phyloP scores from a whole-genome alignment of 768 basidiomycete species.

The Termitomyces sp. region DNA sequence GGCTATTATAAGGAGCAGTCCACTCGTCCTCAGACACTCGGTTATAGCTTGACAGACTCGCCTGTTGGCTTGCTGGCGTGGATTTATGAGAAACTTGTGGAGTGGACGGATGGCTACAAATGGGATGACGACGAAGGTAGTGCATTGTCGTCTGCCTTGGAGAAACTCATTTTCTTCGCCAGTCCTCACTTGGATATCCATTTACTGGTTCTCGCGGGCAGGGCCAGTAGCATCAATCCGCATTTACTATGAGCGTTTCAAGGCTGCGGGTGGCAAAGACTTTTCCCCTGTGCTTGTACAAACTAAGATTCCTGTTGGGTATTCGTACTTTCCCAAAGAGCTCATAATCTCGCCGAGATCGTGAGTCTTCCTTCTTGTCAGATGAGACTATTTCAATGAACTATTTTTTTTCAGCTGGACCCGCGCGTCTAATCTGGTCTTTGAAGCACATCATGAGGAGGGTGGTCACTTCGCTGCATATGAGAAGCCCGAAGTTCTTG shows the following conservation, averaged over 20 bases:
- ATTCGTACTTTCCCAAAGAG: constrained; percentile 51
- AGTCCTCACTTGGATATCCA: constrained; percentile 61
- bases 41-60: constrained; percentile 52
- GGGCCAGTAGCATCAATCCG: constrained; percentile 54
- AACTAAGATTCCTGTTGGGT: constrained; percentile 38
- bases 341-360: constrained; percentile 24
- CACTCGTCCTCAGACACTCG: constrained; percentile 48
- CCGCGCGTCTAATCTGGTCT: constrained; percentile 33
- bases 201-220: constrained; percentile 55
- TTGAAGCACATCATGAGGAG: constrained; percentile 38
- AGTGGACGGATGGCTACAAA: constrained; percentile 36
- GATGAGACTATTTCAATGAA: background rate
- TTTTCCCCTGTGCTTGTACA: background rate
- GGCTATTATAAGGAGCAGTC: constrained; percentile 40
- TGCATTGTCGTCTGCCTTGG: background rate
- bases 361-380: background rate
- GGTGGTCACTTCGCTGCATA: constrained; percentile 60
- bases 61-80: constrained; percentile 49
- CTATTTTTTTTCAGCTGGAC: constrained; percentile 32
- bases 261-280: constrained; percentile 11
- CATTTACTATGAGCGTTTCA: constrained; percentile 50
- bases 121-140: constrained; percentile 57
- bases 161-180: background rate
- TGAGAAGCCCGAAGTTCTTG: constrained; percentile 45
- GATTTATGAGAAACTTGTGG: constrained; percentile 23